Conservation (phyloP, 208 protist species). For the Crithidia fasciculata region DNA sequence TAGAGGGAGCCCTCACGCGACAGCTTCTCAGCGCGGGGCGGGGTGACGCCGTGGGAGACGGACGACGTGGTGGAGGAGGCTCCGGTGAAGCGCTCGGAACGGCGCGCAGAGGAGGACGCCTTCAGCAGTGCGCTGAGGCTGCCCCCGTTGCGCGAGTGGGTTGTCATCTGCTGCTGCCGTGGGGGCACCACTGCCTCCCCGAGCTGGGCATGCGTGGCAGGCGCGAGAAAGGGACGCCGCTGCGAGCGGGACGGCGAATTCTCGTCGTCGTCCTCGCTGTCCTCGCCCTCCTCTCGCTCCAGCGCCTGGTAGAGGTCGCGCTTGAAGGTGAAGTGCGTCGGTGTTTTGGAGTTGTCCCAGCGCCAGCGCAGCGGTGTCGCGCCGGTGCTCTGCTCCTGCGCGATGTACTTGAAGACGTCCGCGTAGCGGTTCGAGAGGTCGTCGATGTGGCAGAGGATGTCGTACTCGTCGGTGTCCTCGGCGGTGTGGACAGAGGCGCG, state of each 20-base stretch:
- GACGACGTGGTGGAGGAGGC: background rate
- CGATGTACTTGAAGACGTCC: slow-evolving; percentile 52
- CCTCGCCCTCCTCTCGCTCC: slow-evolving; percentile 42
- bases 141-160: too few relatives aligned
- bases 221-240: slow-evolving; percentile 6
- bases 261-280: slow-evolving; percentile 43
- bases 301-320: slow-evolving; percentile 38
- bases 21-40: background rate
- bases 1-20: slow-evolving; percentile 6
- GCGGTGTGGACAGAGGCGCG: slow-evolving; percentile 18
- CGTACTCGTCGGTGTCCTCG: slow-evolving; percentile 42
- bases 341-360: slow-evolving; percentile 56
- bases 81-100: background rate
- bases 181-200: slow-evolving; percentile 24
- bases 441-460: slow-evolving; percentile 40
- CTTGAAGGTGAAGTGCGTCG: slow-evolving; percentile 54
- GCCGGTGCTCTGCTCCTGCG: slow-evolving; percentile 31
- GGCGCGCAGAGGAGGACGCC: background rate
- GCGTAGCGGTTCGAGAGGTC: slow-evolving; percentile 33
- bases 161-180: slow-evolving; percentile 21
- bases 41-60: background rate
- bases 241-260: slow-evolving; percentile 18
- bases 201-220: slow-evolving; percentile 24
- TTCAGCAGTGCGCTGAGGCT: background rate
- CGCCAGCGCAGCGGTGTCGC: slow-evolving; percentile 42